A percentile compares a stretch with the other conserved stretches of the same genome.
Evolutionary conservation across 2,329 filamentous ascomycete genomes (phyloP).

Genomic region (Diaporthe vexans): DNA sequence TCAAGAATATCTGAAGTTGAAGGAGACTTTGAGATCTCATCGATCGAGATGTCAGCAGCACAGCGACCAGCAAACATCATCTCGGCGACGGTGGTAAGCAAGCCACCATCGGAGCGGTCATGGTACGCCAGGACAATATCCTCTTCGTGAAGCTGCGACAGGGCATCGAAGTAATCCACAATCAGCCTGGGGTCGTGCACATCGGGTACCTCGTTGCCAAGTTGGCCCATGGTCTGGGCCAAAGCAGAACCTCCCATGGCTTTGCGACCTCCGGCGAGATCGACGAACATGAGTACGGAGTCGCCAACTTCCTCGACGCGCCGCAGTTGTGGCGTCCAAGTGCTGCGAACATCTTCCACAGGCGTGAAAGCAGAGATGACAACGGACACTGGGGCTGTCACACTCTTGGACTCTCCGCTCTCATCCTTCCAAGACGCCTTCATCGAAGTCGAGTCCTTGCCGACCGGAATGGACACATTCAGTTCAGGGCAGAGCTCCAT

Average conservation of each 20-base stretch:
- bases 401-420: constrained; percentile 79
- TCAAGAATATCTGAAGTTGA: constrained; percentile 77
- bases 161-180: constrained; percentile 92
- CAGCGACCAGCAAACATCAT: constrained; percentile 99
- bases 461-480: constrained; percentile 94
- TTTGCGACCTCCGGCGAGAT: constrained; percentile 85
- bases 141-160: constrained; percentile 73
- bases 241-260: constrained; percentile 92
- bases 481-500: constrained; percentile 92
- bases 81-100: constrained; percentile 91
- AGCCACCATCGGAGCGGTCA: constrained; percentile 91
- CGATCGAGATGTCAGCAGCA: constrained; percentile 87
- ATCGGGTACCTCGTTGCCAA: constrained; percentile 89
- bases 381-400: constrained; percentile 91
- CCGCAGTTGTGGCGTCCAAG: constrained; percentile 93
- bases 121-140: constrained; percentile 89
- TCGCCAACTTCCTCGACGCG: constrained; percentile 90
- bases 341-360: constrained; percentile 84
- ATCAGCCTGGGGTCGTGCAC: constrained; percentile 85
- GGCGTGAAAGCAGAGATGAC: constrained; percentile 92
- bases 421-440: constrained; percentile 93
- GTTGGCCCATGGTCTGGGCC: constrained; percentile 88
- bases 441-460: constrained; percentile 99
- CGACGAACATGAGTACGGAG: constrained; percentile 89
- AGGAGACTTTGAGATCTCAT: constrained; percentile 76